These are phyloP conservation scores for Fusarium fracticaudum DNA, from an alignment of 2,329 filamentous ascomycete genomes.

Conservation along the genomic window DNA sequence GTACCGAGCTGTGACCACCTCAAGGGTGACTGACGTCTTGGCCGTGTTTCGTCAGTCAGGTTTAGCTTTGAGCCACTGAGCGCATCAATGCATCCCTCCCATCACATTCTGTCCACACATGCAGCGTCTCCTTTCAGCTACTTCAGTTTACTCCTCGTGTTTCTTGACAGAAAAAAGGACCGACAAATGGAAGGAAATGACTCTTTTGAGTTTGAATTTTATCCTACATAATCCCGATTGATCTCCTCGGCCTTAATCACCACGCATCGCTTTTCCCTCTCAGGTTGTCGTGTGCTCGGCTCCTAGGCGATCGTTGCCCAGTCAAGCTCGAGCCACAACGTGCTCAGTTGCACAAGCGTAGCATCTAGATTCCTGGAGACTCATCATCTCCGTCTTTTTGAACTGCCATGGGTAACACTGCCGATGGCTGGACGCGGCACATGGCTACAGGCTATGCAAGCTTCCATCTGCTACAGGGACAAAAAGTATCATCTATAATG, in stretches of 20 bases:
- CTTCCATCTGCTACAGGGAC: conserved; percentile 7
- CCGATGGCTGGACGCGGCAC: conserved; percentile 20
- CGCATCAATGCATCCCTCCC: conserved; percentile 29
- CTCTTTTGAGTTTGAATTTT: not conserved
- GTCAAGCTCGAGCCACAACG: conserved; percentile 24
- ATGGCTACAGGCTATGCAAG: conserved; percentile 26
- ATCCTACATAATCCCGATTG: conserved; percentile 2
- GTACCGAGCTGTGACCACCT: not conserved
- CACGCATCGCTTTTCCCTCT: conserved; percentile 16
- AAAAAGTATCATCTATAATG: not conserved
- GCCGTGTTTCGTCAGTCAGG: conserved; percentile 28
- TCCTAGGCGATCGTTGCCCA: conserved; percentile 27
- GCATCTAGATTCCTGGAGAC: conserved; percentile 28
- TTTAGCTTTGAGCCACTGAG: conserved; percentile 40
- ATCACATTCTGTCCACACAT: not conserved
- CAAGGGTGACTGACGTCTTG: conserved; percentile 36
- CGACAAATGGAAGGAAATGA: not conserved
- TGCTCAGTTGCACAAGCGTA: conserved; percentile 32
- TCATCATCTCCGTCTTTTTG: conserved; percentile 20
- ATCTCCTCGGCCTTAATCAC: not conserved
- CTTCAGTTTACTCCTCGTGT: not conserved
- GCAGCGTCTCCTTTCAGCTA: not conserved
- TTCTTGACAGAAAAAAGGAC: not conserved
- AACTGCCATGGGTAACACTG: conserved; percentile 25
- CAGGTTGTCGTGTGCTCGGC: conserved; percentile 5